phyloP scores from a whole-genome alignment of 345 rosid species.

The Zanthoxylum bungeanum region DNA sequence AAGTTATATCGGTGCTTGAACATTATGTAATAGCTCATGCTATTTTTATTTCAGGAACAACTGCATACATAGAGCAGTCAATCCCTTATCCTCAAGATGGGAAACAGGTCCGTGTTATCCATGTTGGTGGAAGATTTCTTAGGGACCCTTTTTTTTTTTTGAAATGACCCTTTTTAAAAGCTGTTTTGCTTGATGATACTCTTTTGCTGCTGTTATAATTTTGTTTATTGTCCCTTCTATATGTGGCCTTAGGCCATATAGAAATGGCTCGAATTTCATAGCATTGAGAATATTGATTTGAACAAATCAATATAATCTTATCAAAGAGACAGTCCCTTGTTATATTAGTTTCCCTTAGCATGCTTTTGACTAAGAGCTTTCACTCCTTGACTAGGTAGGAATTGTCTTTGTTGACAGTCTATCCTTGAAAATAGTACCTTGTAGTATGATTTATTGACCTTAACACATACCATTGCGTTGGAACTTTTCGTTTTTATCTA shows the following conservation, averaged over 20 bases:
- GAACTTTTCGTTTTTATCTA: too few relatives aligned
- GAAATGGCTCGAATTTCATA: not conserved
- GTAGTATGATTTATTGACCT: too few relatives aligned
- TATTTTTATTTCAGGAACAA: conserved; percentile 49
- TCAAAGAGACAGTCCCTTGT: not conserved
- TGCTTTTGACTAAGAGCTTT: too few relatives aligned
- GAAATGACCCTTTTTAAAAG: not conserved
- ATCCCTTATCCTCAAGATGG: conserved; percentile 78
- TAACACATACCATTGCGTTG: too few relatives aligned
- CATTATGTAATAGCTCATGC: not conserved
- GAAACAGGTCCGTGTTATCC: conserved; percentile 51
- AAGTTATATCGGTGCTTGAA: not conserved
- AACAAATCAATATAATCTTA: not conserved
- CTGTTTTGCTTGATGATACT: not conserved
- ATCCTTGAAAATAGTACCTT: too few relatives aligned
- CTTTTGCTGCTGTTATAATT: not conserved
- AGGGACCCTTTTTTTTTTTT: not conserved
- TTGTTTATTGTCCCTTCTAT: not conserved
- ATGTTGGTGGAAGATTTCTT: not conserved
- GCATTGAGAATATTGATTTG: not conserved
- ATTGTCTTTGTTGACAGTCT: too few relatives aligned
- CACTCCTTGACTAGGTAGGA: too few relatives aligned
- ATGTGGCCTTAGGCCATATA: not conserved
- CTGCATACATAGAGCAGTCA: conserved; percentile 68
- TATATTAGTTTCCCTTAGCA: not conserved